Conservation (phyloP, 345 rosid genomes). For the Lepidium sativum region DNA sequence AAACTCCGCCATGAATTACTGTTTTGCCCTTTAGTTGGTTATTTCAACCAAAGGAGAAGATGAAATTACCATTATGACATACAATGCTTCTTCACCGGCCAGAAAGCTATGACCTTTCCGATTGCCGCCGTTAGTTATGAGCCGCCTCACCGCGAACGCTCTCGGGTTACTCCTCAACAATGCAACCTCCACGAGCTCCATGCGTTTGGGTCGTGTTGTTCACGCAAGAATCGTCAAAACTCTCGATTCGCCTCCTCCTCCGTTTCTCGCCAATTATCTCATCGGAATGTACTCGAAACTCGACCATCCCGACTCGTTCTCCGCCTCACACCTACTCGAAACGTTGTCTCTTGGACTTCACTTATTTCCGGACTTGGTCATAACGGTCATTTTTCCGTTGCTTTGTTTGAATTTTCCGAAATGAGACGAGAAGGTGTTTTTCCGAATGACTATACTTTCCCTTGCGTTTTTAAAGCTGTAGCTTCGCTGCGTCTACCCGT, state of each 20-base stretch:
- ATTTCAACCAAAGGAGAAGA: not conserved
- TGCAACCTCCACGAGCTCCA: slow-evolving; percentile 44
- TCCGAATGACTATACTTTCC: slow-evolving; percentile 80
- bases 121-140: slow-evolving; percentile 35
- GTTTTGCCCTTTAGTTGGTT: not conserved
- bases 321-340: slow-evolving; percentile 48
- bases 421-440: slow-evolving; percentile 50
- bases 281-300: slow-evolving; percentile 74
- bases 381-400: slow-evolving; percentile 48
- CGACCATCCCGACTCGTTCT: slow-evolving; percentile 52
- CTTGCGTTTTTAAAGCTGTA: slow-evolving; percentile 74
- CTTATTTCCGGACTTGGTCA: slow-evolving; percentile 63
- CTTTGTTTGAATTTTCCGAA: slow-evolving; percentile 37
- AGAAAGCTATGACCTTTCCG: not conserved
- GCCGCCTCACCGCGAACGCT: slow-evolving; percentile 31
- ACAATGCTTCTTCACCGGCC: not conserved
- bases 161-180: slow-evolving; percentile 41
- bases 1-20: not conserved
- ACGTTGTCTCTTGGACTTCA: slow-evolving; percentile 76
- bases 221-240: slow-evolving; percentile 55
- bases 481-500: slow-evolving; percentile 35
- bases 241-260: slow-evolving; percentile 36
- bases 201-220: slow-evolving; percentile 48
- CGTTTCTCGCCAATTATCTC: slow-evolving; percentile 54
- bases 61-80: slow-evolving; percentile 6